Conservation (phyloP, 2,329 filamentous ascomycete species). For the Cercospora nicotianae region DNA sequence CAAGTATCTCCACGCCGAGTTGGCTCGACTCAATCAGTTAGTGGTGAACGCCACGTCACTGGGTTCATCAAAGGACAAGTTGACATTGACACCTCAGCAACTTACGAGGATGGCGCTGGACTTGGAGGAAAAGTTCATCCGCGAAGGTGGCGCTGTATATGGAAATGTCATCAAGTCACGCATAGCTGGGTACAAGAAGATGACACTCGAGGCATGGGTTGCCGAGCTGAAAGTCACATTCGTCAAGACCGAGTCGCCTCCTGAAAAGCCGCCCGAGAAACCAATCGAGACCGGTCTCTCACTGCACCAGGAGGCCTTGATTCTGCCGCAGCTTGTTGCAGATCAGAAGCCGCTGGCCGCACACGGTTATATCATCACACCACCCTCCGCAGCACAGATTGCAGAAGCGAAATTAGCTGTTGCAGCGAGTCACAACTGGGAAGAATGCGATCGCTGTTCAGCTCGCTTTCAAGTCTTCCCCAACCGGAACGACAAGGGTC, state of each 20-base stretch:
- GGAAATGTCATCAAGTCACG: conserved; percentile 79
- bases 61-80: conserved; percentile 45
- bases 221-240: conserved; percentile 30
- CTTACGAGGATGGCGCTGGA: conserved; percentile 70
- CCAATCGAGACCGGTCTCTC: conserved; percentile 69
- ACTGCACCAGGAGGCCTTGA: conserved; percentile 63
- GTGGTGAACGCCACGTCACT: conserved; percentile 20
- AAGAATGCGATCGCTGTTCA: conserved; percentile 83
- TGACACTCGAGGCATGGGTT: conserved; percentile 71
- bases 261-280: conserved; percentile 28
- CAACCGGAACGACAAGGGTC: conserved; percentile 74
- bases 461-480: conserved; percentile 91
- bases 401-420: conserved; percentile 65
- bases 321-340: conserved; percentile 62
- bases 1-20: conserved; percentile 64
- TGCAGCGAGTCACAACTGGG: conserved; percentile 70
- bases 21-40: conserved; percentile 63
- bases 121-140: conserved; percentile 74
- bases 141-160: conserved; percentile 70
- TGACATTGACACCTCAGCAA: conserved; percentile 63
- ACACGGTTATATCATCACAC: conserved; percentile 71
- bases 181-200: conserved; percentile 73
- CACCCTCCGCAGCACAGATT: conserved; percentile 68
- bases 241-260: conserved; percentile 30
- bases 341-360: conserved; percentile 63